Evolutionary conservation across 306 rosid genomes (phyloP).

Genomic region (Castanospermum australe): DNA sequence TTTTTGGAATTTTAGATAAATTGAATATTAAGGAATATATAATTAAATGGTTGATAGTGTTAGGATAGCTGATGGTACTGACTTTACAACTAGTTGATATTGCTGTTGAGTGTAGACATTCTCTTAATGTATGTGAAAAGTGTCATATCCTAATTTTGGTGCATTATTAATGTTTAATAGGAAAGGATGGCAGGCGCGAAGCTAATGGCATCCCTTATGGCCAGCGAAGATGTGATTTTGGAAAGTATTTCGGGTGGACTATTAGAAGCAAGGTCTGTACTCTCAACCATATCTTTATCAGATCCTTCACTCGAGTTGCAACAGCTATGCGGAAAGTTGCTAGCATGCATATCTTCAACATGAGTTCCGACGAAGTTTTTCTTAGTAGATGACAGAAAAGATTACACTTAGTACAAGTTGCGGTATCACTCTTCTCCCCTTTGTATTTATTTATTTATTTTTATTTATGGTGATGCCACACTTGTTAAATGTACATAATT

Average conservation of each 20-base stretch:
- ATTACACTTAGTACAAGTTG: not conserved
- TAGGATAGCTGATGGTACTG: not conserved
- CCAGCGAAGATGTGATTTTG: conserved; percentile 74
- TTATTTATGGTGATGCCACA: no score
- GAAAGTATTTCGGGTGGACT: conserved; percentile 63
- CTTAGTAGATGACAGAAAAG: not conserved
- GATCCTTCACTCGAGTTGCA: conserved; percentile 70
- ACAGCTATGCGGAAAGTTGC: conserved; percentile 71
- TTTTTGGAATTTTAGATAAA: not conserved
- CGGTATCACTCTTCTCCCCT: not conserved
- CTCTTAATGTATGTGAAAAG: not conserved
- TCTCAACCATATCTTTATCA: conserved; percentile 47
- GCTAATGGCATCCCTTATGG: conserved; percentile 89
- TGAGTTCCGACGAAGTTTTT: conserved; percentile 29
- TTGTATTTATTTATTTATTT: not conserved
- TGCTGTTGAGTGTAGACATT: not conserved
- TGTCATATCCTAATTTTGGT: not conserved
- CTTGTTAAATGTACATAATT: conserved; percentile 19
- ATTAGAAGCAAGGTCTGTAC: conserved; percentile 69
- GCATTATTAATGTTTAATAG: conserved; percentile 41
- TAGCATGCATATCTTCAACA: conserved; percentile 59
- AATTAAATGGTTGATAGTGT: not conserved
- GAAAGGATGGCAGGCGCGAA: conserved; percentile 86
- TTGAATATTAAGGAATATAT: not conserved
- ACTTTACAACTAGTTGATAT: not conserved